Conservation (phyloP, 2,329 filamentous ascomycete species). For the Calonectria honghensis region DNA sequence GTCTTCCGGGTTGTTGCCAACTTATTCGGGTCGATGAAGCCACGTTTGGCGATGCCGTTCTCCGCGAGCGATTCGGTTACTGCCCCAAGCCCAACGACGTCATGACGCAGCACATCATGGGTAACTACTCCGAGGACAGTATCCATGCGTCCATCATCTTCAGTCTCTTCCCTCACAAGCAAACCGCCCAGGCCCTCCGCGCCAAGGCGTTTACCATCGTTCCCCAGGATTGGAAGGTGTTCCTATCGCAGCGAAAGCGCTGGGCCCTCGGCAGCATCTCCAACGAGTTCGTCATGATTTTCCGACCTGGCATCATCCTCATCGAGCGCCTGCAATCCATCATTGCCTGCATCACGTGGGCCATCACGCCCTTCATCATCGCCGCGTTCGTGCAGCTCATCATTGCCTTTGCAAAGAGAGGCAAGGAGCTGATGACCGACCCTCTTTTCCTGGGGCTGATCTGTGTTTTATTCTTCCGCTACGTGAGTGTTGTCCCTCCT, state of each 20-base stretch:
- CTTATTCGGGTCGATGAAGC: slow-evolving; percentile 69
- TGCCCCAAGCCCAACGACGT: slow-evolving; percentile 69
- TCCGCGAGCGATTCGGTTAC: slow-evolving; percentile 68
- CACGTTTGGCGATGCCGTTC: slow-evolving; percentile 68
- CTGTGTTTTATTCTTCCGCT: slow-evolving; percentile 61
- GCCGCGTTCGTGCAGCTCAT: slow-evolving; percentile 62
- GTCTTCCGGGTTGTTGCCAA: slow-evolving; percentile 69
- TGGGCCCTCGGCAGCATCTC: slow-evolving; percentile 69
- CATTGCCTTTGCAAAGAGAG: slow-evolving; percentile 59
- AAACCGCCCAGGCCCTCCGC: slow-evolving; percentile 67
- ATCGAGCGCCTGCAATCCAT: slow-evolving; percentile 67
- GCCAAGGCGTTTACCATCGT: slow-evolving; percentile 69
- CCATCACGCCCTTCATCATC: slow-evolving; percentile 67
- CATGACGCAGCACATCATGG: slow-evolving; percentile 69
- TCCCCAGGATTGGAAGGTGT: slow-evolving; percentile 66
- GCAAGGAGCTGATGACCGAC: slow-evolving; percentile 59
- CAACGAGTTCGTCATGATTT: slow-evolving; percentile 70
- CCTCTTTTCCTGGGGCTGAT: slow-evolving; percentile 62
- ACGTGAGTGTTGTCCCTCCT: slow-evolving; percentile 58
- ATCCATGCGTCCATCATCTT: slow-evolving; percentile 71
- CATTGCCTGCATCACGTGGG: slow-evolving; percentile 68
- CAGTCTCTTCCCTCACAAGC: slow-evolving; percentile 64
- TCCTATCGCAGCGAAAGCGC: slow-evolving; percentile 68
- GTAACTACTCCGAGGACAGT: slow-evolving; percentile 69
- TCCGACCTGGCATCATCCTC: slow-evolving; percentile 63